phyloP scores from a whole-genome alignment of 192 early-diverging fungal genomes.

The Backusella tuberculispora region DNA sequence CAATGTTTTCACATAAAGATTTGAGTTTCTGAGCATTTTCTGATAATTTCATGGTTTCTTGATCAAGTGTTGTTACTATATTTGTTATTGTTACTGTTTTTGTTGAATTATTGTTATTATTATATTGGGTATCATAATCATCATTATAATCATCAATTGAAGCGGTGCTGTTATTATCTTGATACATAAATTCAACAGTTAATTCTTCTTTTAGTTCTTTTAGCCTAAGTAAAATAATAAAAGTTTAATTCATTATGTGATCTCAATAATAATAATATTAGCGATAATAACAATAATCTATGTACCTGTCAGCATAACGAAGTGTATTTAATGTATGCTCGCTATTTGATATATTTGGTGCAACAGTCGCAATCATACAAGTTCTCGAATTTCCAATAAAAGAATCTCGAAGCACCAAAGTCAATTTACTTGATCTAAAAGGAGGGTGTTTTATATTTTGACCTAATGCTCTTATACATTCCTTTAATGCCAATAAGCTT shows the following conservation, averaged over 20 bases:
- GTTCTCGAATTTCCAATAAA: conserved; percentile 96
- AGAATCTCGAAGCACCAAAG: conserved; percentile 91
- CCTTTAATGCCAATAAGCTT: conserved; percentile 93
- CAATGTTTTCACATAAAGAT: too few species aligned
- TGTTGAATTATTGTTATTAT: too few species aligned
- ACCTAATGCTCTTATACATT: conserved; percentile 95
- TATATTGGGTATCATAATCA: too few species aligned
- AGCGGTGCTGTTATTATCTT: background rate
- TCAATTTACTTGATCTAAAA: conserved; percentile 94
- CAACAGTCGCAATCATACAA: conserved; percentile 98
- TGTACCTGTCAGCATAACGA: conserved; percentile 90
- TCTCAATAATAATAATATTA: background rate
- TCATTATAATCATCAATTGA: background rate
- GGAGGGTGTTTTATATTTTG: conserved; percentile 92
- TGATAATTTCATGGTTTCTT: too few species aligned
- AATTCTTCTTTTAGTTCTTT: conserved; percentile 32
- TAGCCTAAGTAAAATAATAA: background rate
- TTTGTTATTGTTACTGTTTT: too few species aligned
- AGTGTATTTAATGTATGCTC: conserved; percentile 98
- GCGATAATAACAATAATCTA: background rate
- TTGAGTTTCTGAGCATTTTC: too few species aligned
- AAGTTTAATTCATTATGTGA: background rate
- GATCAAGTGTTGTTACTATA: too few species aligned
- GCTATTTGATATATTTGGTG: conserved; percentile 88
- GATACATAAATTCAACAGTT: background rate